Evolutionary conservation across 495 filamentous ascomycete genomes (phyloP).

Genomic region (Xylaria scruposa): DNA sequence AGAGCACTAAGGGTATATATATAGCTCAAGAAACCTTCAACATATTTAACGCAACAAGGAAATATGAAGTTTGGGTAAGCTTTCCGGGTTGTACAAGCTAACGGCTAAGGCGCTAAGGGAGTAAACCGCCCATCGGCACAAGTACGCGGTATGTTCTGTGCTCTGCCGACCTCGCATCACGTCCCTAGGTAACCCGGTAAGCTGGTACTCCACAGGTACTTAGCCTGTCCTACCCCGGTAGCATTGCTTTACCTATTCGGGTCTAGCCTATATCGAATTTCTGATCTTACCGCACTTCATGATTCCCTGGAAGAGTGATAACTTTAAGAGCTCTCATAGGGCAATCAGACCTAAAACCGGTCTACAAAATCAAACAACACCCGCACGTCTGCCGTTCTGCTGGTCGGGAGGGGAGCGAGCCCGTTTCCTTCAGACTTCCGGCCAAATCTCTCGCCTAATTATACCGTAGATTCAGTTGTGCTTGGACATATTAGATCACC

Average conservation of each 20-base stretch:
- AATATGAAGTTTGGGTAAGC: not conserved
- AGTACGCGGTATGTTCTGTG: constrained; percentile 7
- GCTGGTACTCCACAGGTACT: too few relatives aligned
- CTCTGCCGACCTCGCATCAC: not conserved
- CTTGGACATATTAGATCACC: not conserved
- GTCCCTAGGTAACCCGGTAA: too few relatives aligned
- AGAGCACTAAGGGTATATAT: not conserved
- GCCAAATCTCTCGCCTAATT: not conserved
- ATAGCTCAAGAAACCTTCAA: not conserved
- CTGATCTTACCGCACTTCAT: not conserved
- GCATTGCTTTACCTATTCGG: not conserved
- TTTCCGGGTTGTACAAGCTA: not conserved
- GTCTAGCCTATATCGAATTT: not conserved
- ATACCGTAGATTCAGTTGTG: not conserved
- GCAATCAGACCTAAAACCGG: not conserved
- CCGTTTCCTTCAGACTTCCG: not conserved
- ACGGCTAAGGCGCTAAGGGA: constrained; percentile 15
- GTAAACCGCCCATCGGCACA: not conserved
- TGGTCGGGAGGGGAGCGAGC: not conserved
- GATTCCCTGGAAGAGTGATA: not conserved
- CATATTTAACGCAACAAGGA: not conserved
- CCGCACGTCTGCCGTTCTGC: not conserved
- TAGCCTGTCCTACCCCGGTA: not conserved
- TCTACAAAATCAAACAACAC: not conserved
- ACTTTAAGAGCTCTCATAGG: constrained; percentile 4